Conservation (phyloP, 2,329 filamentous ascomycete species). For the Akanthomyces muscarius region DNA sequence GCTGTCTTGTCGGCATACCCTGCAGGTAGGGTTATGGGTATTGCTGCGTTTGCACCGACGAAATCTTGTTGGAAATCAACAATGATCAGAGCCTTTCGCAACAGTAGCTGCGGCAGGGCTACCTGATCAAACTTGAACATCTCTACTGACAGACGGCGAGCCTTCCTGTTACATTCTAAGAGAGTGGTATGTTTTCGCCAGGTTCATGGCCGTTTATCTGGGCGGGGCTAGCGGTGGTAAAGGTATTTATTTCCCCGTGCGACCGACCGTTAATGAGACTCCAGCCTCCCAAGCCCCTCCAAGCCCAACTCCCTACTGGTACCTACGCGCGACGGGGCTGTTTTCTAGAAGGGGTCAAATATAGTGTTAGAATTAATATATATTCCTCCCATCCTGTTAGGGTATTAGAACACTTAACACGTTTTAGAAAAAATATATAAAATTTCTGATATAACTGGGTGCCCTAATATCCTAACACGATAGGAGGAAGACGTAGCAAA, state of each 20-base stretch:
- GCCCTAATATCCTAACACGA: too few species aligned
- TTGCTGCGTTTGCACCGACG: constrained; percentile 60
- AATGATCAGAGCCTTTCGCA: constrained; percentile 69
- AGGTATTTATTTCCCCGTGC: background rate
- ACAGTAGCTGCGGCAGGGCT: constrained; percentile 52
- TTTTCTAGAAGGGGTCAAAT: too few species aligned
- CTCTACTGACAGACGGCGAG: background rate
- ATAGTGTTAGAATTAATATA: too few species aligned
- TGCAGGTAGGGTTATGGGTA: constrained; percentile 60
- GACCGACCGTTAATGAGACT: constrained; percentile 8
- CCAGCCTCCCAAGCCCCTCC: background rate
- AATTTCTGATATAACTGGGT: too few species aligned
- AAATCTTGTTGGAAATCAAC: constrained; percentile 93
- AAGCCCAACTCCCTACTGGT: background rate
- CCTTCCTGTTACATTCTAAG: background rate
- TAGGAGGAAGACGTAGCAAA: too few species aligned
- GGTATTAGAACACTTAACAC: too few species aligned
- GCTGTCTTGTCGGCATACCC: constrained; percentile 66
- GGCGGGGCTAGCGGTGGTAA: background rate
- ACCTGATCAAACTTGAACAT: constrained; percentile 57
- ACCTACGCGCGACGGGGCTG: too few species aligned
- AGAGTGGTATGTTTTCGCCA: background rate
- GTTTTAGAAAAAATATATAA: too few species aligned
- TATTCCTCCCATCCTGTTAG: too few species aligned
- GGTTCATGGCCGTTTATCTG: background rate